Evolutionary conservation across 371 early-diverging fungal species (phyloP), one percentile per base, ranked within the genome.

Genomic region (Capillidium heterosporum): DNA sequence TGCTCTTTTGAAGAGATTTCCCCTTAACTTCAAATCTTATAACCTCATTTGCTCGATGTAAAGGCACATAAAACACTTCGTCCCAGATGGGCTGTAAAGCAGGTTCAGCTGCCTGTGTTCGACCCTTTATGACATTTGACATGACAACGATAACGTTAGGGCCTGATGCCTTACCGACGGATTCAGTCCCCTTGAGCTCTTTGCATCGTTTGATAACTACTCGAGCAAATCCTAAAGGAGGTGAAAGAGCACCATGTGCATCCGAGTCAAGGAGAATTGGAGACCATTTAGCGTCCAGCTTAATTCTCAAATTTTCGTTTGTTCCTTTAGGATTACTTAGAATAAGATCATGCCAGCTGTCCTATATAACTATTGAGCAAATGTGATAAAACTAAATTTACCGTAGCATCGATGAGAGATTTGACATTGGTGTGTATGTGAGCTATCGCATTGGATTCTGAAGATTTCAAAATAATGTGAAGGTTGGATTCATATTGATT

Each of bases 31-130:
- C 91, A 32, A 90, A 66, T 2, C 75, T 71, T 26, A 90, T 62
- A 23, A 74, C 59, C 54, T 89, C 85, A 52, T 73, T 76, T 10
- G 77, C 59, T 0, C 78, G 69, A 57, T 79, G 82, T 28, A 87
- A 73, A 0, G 83, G 77, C 13, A 89, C 66, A 57, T 84, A 87
- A 51, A 78, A 77, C n/a, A 78, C 69, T 62, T 89, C 86, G 59
- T 91, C 83, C 91, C 92, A 95, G 51, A 82, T 79, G 0, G 95
- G 95, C 56, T 84, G 76, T 52, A 85, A 62, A 48, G 80, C 80
- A 56, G 74, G 73, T 35, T 80, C 76, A 44, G 89, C 75, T 32
- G 80, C 72, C 44, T 77, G 73, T 1, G 91, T 89, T 39, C 72
- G 63, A 24, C 54, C 60, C n/a, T 50, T 29, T 26, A 43, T 28